Base-by-base conservation (phyloP, 2,329 filamentous ascomycete genomes). In the Venturia effusa region DNA sequence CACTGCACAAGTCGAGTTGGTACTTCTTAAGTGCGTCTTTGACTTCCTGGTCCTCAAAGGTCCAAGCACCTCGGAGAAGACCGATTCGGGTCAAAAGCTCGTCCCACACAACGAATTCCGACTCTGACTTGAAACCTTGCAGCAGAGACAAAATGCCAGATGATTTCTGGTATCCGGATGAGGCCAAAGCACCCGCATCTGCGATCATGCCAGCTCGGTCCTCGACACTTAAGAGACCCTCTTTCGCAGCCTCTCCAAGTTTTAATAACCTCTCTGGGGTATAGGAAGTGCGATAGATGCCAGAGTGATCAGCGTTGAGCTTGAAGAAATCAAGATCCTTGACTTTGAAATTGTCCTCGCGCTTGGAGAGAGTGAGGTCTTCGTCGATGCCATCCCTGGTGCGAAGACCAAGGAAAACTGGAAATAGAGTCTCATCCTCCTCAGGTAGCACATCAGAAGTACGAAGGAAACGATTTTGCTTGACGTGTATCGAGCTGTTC, bases 401-500 rank as follows among this genome's bases (percentile, higher is more conserved):
- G 65, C 89, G 88, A 59, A 97, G 82, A 37, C 88, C 90, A 40
- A 97, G 82, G 78, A 96, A 93, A 24, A 97, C 89, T 1, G 93
- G 93, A 76, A 90, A 97, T 1, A 97, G 77, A 1, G 90, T 88
- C 75, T 89, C 78, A 71, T 97, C 93, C 74, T 97, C 93, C 69
- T 97, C 91, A 1, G 92, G 90, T 77, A 92, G 94, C 61, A 95
- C 90, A 73, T 97, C 93, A 48, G 89, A 92, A 15, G 93, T 97
- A 65, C 92, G 84, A 67, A 97, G 80, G 82, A 97, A 96, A 62
- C 93, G 89, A 77, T 97, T 97, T 77, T 97, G 93, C 81, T 94
- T 94, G 68, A 97, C 81, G 67, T 88, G 87, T 70, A 97, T 92
- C 24, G 87, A 82, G 30, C 40, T 39, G 39, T 64, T 59, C 32